phyloP scores from a whole-genome alignment of 2,329 filamentous ascomycete species.

The Ophiocordyceps robertsii region DNA sequence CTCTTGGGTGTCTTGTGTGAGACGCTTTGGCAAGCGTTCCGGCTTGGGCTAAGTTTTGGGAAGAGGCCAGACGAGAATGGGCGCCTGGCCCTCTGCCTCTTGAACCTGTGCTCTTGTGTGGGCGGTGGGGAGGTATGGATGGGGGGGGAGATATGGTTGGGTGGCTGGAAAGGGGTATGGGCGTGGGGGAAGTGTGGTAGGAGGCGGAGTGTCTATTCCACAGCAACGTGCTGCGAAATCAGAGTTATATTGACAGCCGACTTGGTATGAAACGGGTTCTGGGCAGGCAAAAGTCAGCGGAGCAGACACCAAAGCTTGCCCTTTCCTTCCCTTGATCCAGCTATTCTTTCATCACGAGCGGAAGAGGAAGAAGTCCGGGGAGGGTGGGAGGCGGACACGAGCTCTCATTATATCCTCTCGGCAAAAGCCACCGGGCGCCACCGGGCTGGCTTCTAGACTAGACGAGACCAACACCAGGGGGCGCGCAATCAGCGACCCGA shows the following conservation, averaged over 20 bases:
- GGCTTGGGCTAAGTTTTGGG: background rate
- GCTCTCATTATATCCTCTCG: background rate
- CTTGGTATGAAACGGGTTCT: background rate
- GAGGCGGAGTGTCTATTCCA: background rate
- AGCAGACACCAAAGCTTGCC: background rate
- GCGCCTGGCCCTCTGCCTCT: background rate
- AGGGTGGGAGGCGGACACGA: background rate
- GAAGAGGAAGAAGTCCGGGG: background rate
- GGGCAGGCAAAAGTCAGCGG: background rate
- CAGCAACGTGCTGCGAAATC: conserved; percentile 2
- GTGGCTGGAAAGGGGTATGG: background rate
- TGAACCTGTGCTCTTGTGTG: no score
- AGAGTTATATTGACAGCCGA: background rate
- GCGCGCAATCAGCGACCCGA: background rate
- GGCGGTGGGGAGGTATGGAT: no score
- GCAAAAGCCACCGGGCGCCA: background rate
- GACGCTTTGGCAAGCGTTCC: no score
- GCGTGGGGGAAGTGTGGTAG: background rate
- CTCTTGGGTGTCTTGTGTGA: conserved; percentile 5
- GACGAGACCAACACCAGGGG: background rate
- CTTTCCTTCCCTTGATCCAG: background rate
- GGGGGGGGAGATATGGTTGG: background rate
- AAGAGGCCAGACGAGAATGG: background rate
- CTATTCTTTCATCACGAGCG: background rate
- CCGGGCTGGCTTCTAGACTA: no score